Evolutionary conservation across 1,284 basidiomycete genomes (phyloP), one percentile per base, ranked within the genome.

Genomic region (Apiotrichum akiyoshidainum): DNA sequence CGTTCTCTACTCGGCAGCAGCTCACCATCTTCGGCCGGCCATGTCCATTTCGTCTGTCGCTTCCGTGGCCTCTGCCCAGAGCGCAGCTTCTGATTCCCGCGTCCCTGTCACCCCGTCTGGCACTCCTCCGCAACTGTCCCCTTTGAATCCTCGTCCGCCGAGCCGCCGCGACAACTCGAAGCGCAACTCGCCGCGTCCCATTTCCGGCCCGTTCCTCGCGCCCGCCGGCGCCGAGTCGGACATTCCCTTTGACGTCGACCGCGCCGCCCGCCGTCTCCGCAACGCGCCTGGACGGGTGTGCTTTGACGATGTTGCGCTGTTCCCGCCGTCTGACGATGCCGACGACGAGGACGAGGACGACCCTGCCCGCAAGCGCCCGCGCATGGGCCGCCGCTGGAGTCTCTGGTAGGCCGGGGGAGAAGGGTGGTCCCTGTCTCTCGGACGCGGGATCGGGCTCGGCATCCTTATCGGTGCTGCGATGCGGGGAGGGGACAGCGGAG

Each of bases 241-340:
- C 46, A 17, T 47, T 2, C 35, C 52, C n/a, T 61, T 61, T 42
- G 59, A 61, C 49, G 33, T 61, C 22, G 59, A 61, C 19, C 40
- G 48, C 14, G 59, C 59, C 0, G 52, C 52, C 17, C 35, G 55
- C 16, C 55, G 52, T 1, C 45, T 61, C 19, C 52, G 49, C 13
- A 39, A 37, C 17, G 37, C 37, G 4, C 42, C 55, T 11, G 59
- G 59, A 4, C 31, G 59, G 8, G 55, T 61, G 2, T 55, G 53
- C 46, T 61, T 61, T 31, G 48, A 57, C 16, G 59, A 60, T 13
- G 55, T 57, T 31, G 59, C 44, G n/a, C 52, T 54, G 21, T 41
- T 47, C 40, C 55, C 59, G 2, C 59, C 59, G 6, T 44, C 55
- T 1, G 54, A 31, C 11, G 54, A 55, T n/a, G 52, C 33, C 17